These are phyloP conservation scores for Saccharomyces hybrid DNA, from an alignment of 1,139 yeast genomes.

Conservation along the genomic window DNA sequence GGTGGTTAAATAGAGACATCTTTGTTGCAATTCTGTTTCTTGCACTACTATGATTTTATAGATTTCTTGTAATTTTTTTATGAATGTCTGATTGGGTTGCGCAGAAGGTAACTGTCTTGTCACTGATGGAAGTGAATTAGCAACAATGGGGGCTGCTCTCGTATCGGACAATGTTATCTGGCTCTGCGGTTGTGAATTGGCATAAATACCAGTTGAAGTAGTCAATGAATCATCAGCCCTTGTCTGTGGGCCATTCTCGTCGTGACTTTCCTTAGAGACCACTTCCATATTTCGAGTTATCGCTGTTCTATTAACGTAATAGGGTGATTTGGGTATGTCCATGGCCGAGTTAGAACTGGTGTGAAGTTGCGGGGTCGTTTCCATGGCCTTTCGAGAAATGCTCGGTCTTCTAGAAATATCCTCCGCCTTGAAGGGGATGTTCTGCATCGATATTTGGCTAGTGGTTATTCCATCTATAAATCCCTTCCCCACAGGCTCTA, in stretches of 20 bases:
- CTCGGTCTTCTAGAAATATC: not conserved
- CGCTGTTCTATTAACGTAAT: not conserved
- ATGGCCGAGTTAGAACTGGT: not conserved
- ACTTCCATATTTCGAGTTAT: not conserved
- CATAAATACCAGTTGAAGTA: too few species aligned
- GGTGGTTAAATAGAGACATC: slow-evolving; percentile 41
- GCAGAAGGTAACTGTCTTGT: not conserved
- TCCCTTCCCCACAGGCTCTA: not conserved
- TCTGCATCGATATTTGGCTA: not conserved
- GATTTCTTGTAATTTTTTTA: slow-evolving; percentile 37
- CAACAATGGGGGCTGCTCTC: slow-evolving; percentile 3
- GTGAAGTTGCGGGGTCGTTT: not conserved
- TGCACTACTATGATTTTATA: slow-evolving; percentile 59
- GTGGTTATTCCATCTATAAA: not conserved
- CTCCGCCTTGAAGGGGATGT: not conserved
- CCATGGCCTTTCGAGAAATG: not conserved
- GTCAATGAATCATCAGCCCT: too few species aligned
- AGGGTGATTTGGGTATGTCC: not conserved
- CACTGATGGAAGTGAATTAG: slow-evolving; percentile 32
- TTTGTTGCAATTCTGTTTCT: slow-evolving; percentile 63
- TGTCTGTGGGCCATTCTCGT: not conserved
- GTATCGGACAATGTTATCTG: too few species aligned
- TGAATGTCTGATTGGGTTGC: too few species aligned
- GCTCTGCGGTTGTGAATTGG: too few species aligned
- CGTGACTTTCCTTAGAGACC: not conserved